Conservation (phyloP, 495 filamentous ascomycete genomes). For the Penicillium macrosclerotiorum region DNA sequence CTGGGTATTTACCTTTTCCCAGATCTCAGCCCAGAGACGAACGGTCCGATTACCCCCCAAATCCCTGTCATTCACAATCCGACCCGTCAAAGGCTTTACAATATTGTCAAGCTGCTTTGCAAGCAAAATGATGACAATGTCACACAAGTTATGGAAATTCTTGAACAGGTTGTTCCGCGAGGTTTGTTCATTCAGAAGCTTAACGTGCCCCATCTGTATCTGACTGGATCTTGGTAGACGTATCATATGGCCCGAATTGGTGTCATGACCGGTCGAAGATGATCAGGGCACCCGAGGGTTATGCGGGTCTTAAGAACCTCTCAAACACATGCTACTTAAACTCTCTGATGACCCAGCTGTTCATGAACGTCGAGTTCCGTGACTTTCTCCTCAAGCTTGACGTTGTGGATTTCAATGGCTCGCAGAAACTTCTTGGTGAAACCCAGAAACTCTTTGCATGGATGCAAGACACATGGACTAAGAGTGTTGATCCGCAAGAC, state of each 20-base stretch:
- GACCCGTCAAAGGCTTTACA: constrained; percentile 63
- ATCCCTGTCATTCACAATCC: constrained; percentile 50
- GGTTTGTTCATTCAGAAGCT: too few species aligned
- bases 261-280: constrained; percentile 63
- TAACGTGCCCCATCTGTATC: background rate
- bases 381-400: constrained; percentile 74
- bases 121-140: constrained; percentile 53
- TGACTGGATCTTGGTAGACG: constrained; percentile 32
- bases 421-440: constrained; percentile 69
- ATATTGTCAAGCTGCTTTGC: constrained; percentile 58
- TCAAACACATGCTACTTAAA: constrained; percentile 98
- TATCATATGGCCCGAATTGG: constrained; percentile 50
- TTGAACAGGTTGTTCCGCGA: constrained; percentile 53
- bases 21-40: constrained; percentile 40
- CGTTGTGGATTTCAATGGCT: constrained; percentile 47
- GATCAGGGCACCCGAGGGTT: constrained; percentile 71
- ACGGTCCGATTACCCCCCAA: constrained; percentile 23
- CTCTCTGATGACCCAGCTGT: constrained; percentile 91
- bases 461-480: constrained; percentile 79
- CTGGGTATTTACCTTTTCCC: constrained; percentile 73
- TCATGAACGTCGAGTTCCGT: constrained; percentile 91
- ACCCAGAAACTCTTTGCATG: constrained; percentile 79
- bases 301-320: constrained; percentile 82
- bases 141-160: constrained; percentile 46
- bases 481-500: constrained; percentile 67